Evolutionary conservation across 768 basidiomycete genomes (phyloP), one percentile per base, ranked within the genome.

Genomic region (Tricholoma sp.): DNA sequence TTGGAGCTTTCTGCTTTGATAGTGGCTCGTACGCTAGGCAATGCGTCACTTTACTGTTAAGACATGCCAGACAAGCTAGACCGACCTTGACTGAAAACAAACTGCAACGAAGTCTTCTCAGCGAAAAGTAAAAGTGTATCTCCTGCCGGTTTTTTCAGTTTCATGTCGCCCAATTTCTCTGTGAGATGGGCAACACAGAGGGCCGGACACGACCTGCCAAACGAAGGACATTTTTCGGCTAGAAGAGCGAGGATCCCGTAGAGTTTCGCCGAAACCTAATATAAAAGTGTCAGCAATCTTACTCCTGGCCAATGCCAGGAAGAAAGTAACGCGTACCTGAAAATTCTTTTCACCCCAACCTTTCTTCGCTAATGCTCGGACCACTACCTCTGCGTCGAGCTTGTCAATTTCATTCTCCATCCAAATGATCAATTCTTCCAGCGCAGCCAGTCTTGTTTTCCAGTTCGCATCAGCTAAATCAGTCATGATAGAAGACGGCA

Each of bases 261-360:
- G 50, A 98, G 69, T 70, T 95, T 98, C 13, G 86, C 77, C 6
- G 91, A 94, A 47, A 99, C 95, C 94, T 98, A 51, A 31, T 34
- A 32, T 36, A 41, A 48, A 54, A 45, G 1, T 56, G 31, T 42
- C 32, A 59, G 44, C 56, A 36, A 47, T 32, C 28, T 24, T 2
- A 49, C 15, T 32, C 47, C n/a, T 32, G 7, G 6, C 31, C 24
- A 24, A 24, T 24, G 24, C 24, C 24, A 24, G 24, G 32, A 13
- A 32, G 3, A 49, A 9, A n/a, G n/a, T 29, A 20, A 31, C 6
- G 65, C 71, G 55, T 57, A 90, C 95, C 76, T 99, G 96, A 62
- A 99, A 99, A 65, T 98, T 99, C 78, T 97, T 98, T 74, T 99
- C 97, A n/a, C 79, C 82, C 94, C 94, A 98, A 2, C 95, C 94